These are phyloP conservation scores for Fibroporia radiculosa DNA, from an alignment of 768 basidiomycete species.

Conservation along the genomic window DNA sequence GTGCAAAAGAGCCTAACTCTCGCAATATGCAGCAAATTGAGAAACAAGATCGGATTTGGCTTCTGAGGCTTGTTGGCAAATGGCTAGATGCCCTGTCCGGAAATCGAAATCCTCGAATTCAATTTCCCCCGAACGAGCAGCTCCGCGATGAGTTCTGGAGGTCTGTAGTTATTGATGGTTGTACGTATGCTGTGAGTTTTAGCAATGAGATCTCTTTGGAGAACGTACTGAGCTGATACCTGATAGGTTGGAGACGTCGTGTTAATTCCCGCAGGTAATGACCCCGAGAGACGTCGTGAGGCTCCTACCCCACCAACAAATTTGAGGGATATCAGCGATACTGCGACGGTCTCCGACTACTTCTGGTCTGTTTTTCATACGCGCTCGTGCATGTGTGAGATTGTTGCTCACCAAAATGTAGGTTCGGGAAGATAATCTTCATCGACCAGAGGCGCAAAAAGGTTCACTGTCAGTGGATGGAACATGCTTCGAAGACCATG, in stretches of 20 bases:
- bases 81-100: constrained; percentile 1
- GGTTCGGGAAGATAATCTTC: constrained; percentile 63
- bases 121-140: not conserved
- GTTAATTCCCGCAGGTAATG: constrained; percentile 36
- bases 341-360: constrained; percentile 42
- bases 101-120: not conserved
- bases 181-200: constrained; percentile 26
- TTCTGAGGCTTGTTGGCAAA: constrained; percentile 3
- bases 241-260: constrained; percentile 57
- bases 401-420: constrained; percentile 20
- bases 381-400: not conserved
- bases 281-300: constrained; percentile 21
- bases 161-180: constrained; percentile 34
- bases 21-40: constrained; percentile 1
- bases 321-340: constrained; percentile 26
- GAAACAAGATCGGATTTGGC: not conserved
- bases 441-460: constrained; percentile 34
- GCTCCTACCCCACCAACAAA: constrained; percentile 28
- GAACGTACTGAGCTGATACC: not conserved
- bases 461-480: constrained; percentile 69
- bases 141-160: constrained; percentile 18
- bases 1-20: constrained; percentile 19
- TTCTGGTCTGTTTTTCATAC: constrained; percentile 47
- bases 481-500: constrained; percentile 58
- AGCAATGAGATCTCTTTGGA: not conserved